A percentile compares a stretch with the other conserved stretches of the same genome.
These are phyloP conservation scores for Fragaria ananassa DNA, from an alignment of 306 rosid genomes.

Conservation along the genomic window DNA sequence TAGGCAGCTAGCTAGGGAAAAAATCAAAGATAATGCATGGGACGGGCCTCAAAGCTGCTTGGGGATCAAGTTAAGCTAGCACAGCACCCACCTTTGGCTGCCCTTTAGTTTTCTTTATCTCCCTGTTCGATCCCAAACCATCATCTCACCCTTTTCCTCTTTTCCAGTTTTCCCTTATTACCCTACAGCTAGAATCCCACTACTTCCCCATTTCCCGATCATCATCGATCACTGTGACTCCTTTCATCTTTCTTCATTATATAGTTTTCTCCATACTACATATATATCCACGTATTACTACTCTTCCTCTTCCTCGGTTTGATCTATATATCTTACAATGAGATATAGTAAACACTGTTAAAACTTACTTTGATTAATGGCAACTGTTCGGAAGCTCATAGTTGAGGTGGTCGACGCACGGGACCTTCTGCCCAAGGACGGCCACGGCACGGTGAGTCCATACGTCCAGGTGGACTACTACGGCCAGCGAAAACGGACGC, in stretches of 20 bases:
- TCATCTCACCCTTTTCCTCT: not conserved
- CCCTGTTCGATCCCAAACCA: not conserved
- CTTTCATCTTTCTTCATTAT: slow-evolving; percentile 12
- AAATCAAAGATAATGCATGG: not conserved
- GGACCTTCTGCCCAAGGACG: slow-evolving; percentile 67
- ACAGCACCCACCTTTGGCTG: slow-evolving; percentile 4
- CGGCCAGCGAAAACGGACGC: slow-evolving; percentile 61
- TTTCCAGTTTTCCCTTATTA: not conserved
- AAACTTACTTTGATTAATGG: slow-evolving; percentile 18
- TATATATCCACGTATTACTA: too few relatives aligned
- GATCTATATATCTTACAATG: not conserved
- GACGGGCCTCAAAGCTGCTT: slow-evolving; percentile 42
- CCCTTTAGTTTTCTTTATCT: not conserved
- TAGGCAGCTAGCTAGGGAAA: slow-evolving; percentile 11
- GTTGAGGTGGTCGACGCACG: slow-evolving; percentile 89
- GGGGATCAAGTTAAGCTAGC: slow-evolving; percentile 43
- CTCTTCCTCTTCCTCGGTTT: not conserved
- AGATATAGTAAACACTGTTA: not conserved
- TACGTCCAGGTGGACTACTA: slow-evolving; percentile 61
- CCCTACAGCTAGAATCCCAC: slow-evolving; percentile 13
- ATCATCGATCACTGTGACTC: not conserved
- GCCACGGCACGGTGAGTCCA: slow-evolving; percentile 77
- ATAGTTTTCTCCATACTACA: not conserved
- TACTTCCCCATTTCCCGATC: not conserved
- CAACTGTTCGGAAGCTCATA: slow-evolving; percentile 44